Evolutionary conservation across 2,329 filamentous ascomycete species (phyloP).

Genomic region (Eurotiales sp.): DNA sequence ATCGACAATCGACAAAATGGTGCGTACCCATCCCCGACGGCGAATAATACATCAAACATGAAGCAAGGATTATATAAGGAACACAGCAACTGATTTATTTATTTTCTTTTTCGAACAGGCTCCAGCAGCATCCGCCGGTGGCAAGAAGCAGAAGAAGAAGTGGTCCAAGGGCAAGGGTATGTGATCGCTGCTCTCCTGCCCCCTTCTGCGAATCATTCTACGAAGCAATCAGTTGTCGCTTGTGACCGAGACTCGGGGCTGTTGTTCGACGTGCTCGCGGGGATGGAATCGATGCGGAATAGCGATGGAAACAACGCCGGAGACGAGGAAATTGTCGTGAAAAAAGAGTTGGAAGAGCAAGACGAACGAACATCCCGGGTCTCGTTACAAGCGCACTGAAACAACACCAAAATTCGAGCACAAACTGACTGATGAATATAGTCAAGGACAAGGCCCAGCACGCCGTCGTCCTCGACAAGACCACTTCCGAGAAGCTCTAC

Average conservation of each 20-base stretch:
- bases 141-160: slow-evolving; percentile 56
- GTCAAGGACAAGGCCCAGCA: slow-evolving; percentile 99
- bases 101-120: slow-evolving; percentile 30
- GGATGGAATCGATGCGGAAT: neutral
- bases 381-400: neutral
- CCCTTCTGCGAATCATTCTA: neutral
- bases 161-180: slow-evolving; percentile 57
- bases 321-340: neutral
- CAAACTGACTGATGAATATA: slow-evolving; percentile 39
- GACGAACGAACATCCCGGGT: neutral
- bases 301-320: neutral
- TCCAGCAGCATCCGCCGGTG: slow-evolving; percentile 45
- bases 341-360: neutral
- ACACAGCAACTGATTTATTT: neutral
- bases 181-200: slow-evolving; percentile 20
- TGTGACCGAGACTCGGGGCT: slow-evolving; percentile 8
- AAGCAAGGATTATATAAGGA: no score
- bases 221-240: slow-evolving; percentile 16
- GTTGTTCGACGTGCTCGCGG: neutral
- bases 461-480: slow-evolving; percentile 97
- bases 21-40: slow-evolving; percentile 18
- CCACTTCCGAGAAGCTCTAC: slow-evolving; percentile 95
- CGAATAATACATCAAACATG: no score
- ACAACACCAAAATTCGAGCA: neutral
- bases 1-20: slow-evolving; percentile 37